phyloP scores from a whole-genome alignment of 225 moss, liverwort and hornwort species.

The Physcomitrium patens region DNA sequence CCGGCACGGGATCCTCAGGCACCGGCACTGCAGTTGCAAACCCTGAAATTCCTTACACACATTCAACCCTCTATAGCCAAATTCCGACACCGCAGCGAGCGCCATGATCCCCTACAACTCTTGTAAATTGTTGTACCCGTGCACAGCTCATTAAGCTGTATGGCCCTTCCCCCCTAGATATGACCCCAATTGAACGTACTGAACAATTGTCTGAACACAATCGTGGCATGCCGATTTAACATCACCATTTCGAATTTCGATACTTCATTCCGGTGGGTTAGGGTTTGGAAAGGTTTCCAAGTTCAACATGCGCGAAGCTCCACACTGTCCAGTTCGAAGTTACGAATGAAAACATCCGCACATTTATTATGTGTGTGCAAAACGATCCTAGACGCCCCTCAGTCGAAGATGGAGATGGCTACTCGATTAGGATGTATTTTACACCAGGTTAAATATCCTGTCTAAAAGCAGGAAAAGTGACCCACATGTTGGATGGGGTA shows the following conservation, averaged over 20 bases:
- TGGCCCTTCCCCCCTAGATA: not conserved
- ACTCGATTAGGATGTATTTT: too few species aligned
- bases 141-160: not conserved
- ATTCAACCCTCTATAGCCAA: not conserved
- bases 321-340: not conserved
- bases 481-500: too few species aligned
- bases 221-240: too few species aligned
- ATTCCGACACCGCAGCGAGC: conserved; percentile 6
- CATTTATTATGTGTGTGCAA: not conserved
- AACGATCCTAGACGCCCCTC: too few species aligned
- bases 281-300: not conserved
- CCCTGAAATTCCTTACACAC: not conserved
- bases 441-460: too few species aligned
- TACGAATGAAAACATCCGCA: not conserved
- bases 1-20: not conserved
- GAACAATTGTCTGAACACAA: not conserved
- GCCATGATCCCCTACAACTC: conserved; percentile 11
- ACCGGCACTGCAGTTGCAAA: conserved; percentile 3
- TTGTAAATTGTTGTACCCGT: not conserved
- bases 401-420: too few species aligned
- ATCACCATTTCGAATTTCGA: not conserved
- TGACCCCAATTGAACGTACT: not conserved
- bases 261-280: not conserved
- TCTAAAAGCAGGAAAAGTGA: too few species aligned
- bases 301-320: not conserved